Percentiles rank a stretch among this genome's conserved stretches.
phyloP scores from a whole-genome alignment of 1,284 basidiomycete species.

The Marasmius sp. region DNA sequence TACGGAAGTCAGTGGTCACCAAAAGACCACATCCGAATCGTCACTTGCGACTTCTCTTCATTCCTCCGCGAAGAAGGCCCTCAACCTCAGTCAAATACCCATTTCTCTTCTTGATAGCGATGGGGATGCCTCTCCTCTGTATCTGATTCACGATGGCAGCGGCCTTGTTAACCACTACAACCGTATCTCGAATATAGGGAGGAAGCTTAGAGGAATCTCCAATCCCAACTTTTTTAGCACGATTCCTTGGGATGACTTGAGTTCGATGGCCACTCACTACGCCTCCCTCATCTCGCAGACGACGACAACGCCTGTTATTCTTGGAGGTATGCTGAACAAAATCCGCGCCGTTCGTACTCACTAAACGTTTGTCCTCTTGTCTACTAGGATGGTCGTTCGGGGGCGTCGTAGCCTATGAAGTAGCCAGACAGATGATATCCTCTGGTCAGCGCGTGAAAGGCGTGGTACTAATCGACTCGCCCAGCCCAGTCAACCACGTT shows the following conservation, averaged over 20 bases:
- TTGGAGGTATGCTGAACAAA: slow-evolving; percentile 52
- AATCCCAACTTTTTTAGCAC: slow-evolving; percentile 52
- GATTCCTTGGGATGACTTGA: slow-evolving; percentile 44
- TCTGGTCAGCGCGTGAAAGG: slow-evolving; percentile 49
- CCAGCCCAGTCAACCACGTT: slow-evolving; percentile 48
- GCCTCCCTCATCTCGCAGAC: slow-evolving; percentile 36
- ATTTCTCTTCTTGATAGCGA: slow-evolving; percentile 38
- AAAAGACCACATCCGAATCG: background rate
- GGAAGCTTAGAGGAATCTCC: slow-evolving; percentile 58
- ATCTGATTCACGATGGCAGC: slow-evolving; percentile 73
- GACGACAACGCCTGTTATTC: slow-evolving; percentile 37
- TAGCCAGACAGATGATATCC: slow-evolving; percentile 49
- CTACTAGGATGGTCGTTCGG: slow-evolving; percentile 74
- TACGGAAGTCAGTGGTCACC: background rate
- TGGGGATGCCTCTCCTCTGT: slow-evolving; percentile 39
- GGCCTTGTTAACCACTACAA: slow-evolving; percentile 56
- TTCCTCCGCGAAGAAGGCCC: slow-evolving; percentile 13
- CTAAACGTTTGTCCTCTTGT: background rate
- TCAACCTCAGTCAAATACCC: slow-evolving; percentile 29
- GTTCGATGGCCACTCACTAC: slow-evolving; percentile 56
- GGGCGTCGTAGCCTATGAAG: slow-evolving; percentile 67
- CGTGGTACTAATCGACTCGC: slow-evolving; percentile 66
- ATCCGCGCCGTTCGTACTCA: background rate
- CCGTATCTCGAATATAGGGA: slow-evolving; percentile 44
- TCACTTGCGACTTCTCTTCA: background rate